These are phyloP conservation scores for Moniliella sp. DNA, from an alignment of 1,284 basidiomycete genomes.

Conservation along the genomic window DNA sequence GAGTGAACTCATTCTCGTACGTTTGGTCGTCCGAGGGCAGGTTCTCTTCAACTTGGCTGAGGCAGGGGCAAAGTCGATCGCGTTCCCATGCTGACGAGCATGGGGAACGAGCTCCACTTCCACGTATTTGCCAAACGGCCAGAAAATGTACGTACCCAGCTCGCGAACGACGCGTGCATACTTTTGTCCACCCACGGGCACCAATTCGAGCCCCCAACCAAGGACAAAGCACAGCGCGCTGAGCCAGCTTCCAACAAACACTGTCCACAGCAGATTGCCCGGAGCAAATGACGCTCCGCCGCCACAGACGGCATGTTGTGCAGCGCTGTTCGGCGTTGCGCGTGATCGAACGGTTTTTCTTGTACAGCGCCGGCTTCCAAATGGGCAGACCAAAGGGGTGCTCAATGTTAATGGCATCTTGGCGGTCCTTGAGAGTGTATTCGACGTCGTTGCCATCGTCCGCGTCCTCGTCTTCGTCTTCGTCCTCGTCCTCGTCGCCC, in stretches of 20 bases:
- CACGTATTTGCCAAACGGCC: conserved; percentile 98
- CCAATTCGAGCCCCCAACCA: conserved; percentile 49
- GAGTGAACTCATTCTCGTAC: conserved; percentile 33
- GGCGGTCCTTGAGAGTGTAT: conserved; percentile 81
- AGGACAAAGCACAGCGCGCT: conserved; percentile 49
- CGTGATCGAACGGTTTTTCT: conserved; percentile 86
- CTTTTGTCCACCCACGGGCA: conserved; percentile 54
- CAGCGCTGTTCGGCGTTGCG: conserved; percentile 81
- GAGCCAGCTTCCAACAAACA: conserved; percentile 66
- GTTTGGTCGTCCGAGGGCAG: too few species aligned
- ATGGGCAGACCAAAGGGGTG: conserved; percentile 97
- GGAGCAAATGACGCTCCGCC: conserved; percentile 66
- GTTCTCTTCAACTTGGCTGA: too few species aligned
- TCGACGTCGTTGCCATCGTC: conserved; percentile 47
- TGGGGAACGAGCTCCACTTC: conserved; percentile 45
- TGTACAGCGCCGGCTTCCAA: conserved; percentile 98
- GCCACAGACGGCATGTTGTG: conserved; percentile 77
- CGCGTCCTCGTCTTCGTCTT: conserved; percentile 6
- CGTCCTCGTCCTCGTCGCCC: not conserved
- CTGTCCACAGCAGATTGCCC: conserved; percentile 71
- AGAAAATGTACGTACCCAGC: conserved; percentile 79
- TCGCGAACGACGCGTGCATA: conserved; percentile 77
- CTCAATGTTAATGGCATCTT: conserved; percentile 88
- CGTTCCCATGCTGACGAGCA: conserved; percentile 18
- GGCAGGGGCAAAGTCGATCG: too few species aligned